These are phyloP conservation scores for Endotrypanum monterogeii DNA, from an alignment of 208 protist species.

Conservation along the genomic window DNA sequence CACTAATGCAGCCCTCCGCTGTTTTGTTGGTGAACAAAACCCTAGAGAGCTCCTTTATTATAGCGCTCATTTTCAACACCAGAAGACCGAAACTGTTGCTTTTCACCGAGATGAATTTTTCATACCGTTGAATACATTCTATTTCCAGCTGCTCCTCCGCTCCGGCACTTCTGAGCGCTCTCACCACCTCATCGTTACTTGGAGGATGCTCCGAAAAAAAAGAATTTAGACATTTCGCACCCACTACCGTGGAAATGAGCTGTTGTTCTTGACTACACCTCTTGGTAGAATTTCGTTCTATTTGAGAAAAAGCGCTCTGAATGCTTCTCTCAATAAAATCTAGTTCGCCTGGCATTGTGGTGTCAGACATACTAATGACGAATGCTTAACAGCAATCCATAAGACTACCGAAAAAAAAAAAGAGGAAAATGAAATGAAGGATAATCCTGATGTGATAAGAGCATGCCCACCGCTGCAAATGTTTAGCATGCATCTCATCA, in stretches of 20 bases:
- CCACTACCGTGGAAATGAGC: not conserved
- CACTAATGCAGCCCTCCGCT: not conserved
- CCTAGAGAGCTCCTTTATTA: not conserved
- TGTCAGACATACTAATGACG: not conserved
- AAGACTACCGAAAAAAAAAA: not conserved
- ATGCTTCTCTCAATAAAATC: not conserved
- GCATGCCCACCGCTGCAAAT: not conserved
- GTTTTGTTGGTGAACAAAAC: not conserved
- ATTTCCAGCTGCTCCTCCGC: conserved; percentile 20
- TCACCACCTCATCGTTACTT: conserved; percentile 5
- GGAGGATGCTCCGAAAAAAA: not conserved
- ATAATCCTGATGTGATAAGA: not conserved
- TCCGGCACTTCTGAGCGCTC: conserved; percentile 1
- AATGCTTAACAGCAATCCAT: too few species aligned
- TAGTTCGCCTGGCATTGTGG: not conserved
- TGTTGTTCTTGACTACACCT: not conserved
- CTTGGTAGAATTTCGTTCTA: not conserved
- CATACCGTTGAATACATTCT: conserved; percentile 19
- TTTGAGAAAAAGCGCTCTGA: not conserved
- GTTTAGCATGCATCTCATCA: not conserved
- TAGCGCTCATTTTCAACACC: not conserved
- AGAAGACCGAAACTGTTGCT: not conserved
- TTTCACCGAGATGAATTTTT: not conserved
- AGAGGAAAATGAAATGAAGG: not conserved
- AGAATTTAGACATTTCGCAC: not conserved